A percentile compares a stretch with the other conserved stretches of the same genome.
These are phyloP conservation scores for Cercospora citrullina DNA, from an alignment of 2,329 filamentous ascomycete genomes.

Conservation along the genomic window DNA sequence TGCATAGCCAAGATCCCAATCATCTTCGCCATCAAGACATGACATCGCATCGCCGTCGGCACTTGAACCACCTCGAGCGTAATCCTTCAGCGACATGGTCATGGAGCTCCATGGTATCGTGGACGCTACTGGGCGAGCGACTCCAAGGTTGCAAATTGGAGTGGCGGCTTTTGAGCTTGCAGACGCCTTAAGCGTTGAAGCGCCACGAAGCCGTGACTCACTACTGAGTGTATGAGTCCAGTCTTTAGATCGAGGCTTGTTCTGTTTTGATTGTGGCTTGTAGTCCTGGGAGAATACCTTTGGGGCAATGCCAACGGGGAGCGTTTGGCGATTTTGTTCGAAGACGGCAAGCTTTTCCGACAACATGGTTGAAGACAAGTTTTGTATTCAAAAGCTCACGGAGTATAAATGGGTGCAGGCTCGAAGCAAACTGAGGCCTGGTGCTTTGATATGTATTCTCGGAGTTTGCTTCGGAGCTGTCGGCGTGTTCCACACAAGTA, in stretches of 20 bases:
- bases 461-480: constrained; percentile 3
- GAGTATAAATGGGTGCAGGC: neutral
- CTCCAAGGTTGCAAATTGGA: constrained; percentile 22
- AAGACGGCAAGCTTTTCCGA: constrained; percentile 18
- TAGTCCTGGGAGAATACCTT: constrained; percentile 21
- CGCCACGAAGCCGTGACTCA: constrained; percentile 16
- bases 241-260: constrained; percentile 4
- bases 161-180: constrained; percentile 16
- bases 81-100: constrained; percentile 5
- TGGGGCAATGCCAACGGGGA: constrained; percentile 24
- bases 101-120: constrained; percentile 24
- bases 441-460: neutral
- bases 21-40: constrained; percentile 19
- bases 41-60: neutral
- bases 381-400: neutral
- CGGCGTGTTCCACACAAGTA: neutral
- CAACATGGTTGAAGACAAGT: neutral
- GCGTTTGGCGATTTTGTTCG: constrained; percentile 13
- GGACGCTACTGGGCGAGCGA: constrained; percentile 18
- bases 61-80: neutral
- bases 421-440: neutral
- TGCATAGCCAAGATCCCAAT: constrained; percentile 30
- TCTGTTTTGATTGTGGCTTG: neutral
- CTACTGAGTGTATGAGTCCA: constrained; percentile 20
- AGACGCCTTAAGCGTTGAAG: constrained; percentile 23